Evolutionary conservation across 1,139 yeast species (phyloP).

Genomic region (Scheffersomyces titani): DNA sequence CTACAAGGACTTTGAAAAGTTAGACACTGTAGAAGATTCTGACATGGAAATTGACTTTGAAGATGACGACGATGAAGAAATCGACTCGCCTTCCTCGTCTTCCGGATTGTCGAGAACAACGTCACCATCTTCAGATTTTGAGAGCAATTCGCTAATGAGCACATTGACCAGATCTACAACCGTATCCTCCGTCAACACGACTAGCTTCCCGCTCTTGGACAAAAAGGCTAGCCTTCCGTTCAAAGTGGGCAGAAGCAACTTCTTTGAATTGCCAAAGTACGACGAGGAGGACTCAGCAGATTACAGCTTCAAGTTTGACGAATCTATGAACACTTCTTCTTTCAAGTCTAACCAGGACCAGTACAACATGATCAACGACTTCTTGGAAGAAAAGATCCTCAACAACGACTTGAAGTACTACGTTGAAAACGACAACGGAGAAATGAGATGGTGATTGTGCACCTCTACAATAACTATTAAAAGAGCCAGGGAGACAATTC

Average conservation of each 20-base stretch:
- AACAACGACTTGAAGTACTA: slow-evolving; percentile 11
- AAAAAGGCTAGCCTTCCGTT: slow-evolving; percentile 14
- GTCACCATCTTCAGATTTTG: slow-evolving; percentile 39
- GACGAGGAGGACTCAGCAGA: slow-evolving; percentile 10
- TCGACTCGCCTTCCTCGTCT: slow-evolving; percentile 17
- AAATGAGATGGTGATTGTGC: neutral
- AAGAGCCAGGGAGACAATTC: too few species aligned
- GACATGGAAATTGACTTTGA: slow-evolving; percentile 22
- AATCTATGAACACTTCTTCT: slow-evolving; percentile 10
- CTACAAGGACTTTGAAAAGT: slow-evolving; percentile 17
- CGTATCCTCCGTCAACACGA: slow-evolving; percentile 26
- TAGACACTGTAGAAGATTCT: slow-evolving; percentile 17
- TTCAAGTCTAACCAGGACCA: slow-evolving; percentile 25
- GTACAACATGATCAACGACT: slow-evolving; percentile 43
- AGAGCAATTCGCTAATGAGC: slow-evolving; percentile 38
- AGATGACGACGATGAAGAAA: slow-evolving; percentile 30
- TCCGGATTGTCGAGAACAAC: slow-evolving; percentile 42
- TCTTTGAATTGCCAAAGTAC: slow-evolving; percentile 17
- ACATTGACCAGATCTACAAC: slow-evolving; percentile 49
- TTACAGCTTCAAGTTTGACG: slow-evolving; percentile 15
- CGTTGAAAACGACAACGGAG: slow-evolving; percentile 7
- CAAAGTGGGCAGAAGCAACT: slow-evolving; percentile 11
- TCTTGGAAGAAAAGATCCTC: slow-evolving; percentile 39
- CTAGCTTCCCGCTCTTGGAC: slow-evolving; percentile 2
- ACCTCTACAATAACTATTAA: too few species aligned